Conservation (phyloP, 2,329 filamentous ascomycete species). For the Fusarium succisae region DNA sequence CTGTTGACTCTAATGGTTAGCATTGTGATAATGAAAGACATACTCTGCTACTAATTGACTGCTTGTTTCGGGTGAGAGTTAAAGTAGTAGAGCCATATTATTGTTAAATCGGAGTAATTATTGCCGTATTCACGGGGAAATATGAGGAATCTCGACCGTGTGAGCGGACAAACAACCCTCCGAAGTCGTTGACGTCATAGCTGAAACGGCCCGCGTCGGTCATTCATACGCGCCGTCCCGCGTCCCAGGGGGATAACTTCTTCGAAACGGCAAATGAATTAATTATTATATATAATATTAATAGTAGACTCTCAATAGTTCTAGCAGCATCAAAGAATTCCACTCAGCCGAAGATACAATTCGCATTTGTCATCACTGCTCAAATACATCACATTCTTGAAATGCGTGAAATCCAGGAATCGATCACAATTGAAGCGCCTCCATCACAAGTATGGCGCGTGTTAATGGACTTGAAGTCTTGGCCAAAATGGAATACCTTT, state of each 20-base stretch:
- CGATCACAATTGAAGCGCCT: neutral
- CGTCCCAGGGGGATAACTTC: neutral
- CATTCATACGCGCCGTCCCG: neutral
- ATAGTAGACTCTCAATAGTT: neutral
- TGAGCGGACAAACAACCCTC: neutral
- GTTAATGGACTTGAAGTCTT: neutral
- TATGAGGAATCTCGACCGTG: rapidly evolving
- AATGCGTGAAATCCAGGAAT: conserved; percentile 10
- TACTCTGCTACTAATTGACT: rapidly evolving
- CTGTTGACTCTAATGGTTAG: too few species aligned
- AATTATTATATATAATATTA: too few species aligned
- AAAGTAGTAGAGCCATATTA: rapidly evolving
- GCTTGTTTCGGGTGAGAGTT: rapidly evolving
- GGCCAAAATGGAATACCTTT: conserved; percentile 12
- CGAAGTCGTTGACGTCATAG: conserved; percentile 1
- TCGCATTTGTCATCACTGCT: too few species aligned
- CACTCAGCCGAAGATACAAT: too few species aligned
- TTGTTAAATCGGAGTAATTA: rapidly evolving
- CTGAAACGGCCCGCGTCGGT: neutral
- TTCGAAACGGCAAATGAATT: too few species aligned
- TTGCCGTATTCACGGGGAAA: rapidly evolving
- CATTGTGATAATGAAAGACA: too few species aligned
- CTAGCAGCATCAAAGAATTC: rapidly evolving
- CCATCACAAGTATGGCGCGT: neutral
- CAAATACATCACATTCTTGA: too few species aligned